Evolutionary conservation across 768 basidiomycete genomes (phyloP).

Genomic region (Rubroboletus satanas): DNA sequence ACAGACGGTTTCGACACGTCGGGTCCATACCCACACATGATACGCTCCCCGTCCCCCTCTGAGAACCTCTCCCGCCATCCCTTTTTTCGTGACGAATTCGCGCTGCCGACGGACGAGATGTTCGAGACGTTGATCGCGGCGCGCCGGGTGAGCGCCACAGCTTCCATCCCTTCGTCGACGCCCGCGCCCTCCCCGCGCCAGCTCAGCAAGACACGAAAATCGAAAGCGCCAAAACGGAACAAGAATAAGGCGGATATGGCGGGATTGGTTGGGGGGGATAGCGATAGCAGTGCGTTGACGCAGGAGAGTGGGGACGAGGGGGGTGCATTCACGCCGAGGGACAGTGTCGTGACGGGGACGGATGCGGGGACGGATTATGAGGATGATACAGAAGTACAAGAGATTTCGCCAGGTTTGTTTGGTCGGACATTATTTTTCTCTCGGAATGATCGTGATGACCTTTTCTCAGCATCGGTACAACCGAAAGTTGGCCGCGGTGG

Average conservation of each 20-base stretch:
- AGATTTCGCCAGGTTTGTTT: conserved; percentile 53
- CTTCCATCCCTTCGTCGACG: conserved; percentile 50
- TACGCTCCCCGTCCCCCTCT: conserved; percentile 64
- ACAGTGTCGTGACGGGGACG: conserved; percentile 67
- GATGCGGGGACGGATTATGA: conserved; percentile 70
- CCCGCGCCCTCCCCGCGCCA: conserved; percentile 53
- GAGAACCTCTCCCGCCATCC: conserved; percentile 68
- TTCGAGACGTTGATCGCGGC: conserved; percentile 57
- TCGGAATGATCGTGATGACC: conserved; percentile 11
- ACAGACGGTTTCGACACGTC: conserved; percentile 46
- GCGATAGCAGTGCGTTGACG: conserved; percentile 80
- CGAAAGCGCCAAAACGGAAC: conserved; percentile 45
- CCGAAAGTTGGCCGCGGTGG: conserved; percentile 25
- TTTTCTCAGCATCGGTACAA: conserved; percentile 16
- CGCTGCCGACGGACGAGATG: conserved; percentile 53
- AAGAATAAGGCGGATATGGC: conserved; percentile 54
- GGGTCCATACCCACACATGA: conserved; percentile 41
- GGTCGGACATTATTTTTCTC: neutral
- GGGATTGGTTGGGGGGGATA: conserved; percentile 75
- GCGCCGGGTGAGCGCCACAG: conserved; percentile 61
- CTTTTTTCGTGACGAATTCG: conserved; percentile 69
- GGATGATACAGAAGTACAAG: conserved; percentile 64
- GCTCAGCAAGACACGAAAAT: conserved; percentile 35
- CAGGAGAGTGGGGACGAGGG: conserved; percentile 78
- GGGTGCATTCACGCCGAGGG: conserved; percentile 53